A percentile compares a stretch with the other conserved stretches of the same genome.
phyloP scores from a whole-genome alignment of 179 eudicot species.

The Actinidia arguta region DNA sequence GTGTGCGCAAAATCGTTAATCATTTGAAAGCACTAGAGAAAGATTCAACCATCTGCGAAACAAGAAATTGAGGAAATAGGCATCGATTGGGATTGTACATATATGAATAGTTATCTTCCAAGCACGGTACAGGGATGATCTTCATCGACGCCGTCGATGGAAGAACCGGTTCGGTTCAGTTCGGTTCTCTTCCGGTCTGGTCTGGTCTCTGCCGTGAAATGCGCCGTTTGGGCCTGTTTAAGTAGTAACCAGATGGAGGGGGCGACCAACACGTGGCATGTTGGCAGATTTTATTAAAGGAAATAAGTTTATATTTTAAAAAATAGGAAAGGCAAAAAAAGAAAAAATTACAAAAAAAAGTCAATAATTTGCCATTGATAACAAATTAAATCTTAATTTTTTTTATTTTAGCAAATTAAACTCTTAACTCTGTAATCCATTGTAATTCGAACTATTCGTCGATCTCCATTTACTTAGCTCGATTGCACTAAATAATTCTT shows the following conservation, averaged over 20 bases:
- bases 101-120: conserved; percentile 90
- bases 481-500: too few species aligned
- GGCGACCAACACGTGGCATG: not conserved
- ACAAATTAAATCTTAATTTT: too few species aligned
- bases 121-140: conserved; percentile 80
- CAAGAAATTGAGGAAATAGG: not conserved
- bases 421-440: too few species aligned
- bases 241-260: too few species aligned
- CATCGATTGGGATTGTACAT: conserved; percentile 36
- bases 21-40: not conserved
- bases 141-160: conserved; percentile 51
- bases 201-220: not conserved
- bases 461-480: too few species aligned
- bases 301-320: too few species aligned
- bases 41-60: not conserved
- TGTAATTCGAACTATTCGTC: too few species aligned
- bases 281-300: not conserved
- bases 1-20: too few species aligned
- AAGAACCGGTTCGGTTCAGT: not conserved
- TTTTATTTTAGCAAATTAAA: too few species aligned
- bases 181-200: not conserved
- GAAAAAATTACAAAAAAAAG: too few species aligned
- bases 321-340: too few species aligned
- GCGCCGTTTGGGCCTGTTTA: not conserved
- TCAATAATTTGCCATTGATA: too few species aligned